phyloP scores from a whole-genome alignment of 805 yeast species.

The Lachancea mirantina region DNA sequence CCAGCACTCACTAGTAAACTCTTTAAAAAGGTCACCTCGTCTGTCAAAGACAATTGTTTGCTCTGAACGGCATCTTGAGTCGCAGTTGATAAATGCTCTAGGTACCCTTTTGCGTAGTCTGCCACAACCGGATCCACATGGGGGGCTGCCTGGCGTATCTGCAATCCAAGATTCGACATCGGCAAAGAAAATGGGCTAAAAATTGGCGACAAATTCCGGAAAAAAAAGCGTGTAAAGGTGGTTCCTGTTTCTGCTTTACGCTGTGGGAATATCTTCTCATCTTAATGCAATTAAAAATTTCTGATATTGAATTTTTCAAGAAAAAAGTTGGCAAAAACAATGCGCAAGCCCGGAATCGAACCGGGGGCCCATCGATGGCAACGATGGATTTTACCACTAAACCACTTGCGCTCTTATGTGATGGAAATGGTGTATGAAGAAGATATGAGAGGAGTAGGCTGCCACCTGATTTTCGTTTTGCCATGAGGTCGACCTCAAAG shows the following conservation, averaged over 20 bases:
- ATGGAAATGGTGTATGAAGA: no score
- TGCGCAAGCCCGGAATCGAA: constrained; percentile 30
- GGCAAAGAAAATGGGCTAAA: constrained; percentile 50
- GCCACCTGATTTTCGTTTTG: no score
- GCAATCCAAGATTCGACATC: constrained; percentile 40
- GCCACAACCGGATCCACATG: constrained; percentile 77
- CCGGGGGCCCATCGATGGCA: constrained; percentile 31
- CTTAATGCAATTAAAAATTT: constrained; percentile 2
- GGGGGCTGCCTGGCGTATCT: constrained; percentile 81
- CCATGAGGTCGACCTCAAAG: no score
- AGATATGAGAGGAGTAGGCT: no score
- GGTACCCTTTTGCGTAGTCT: constrained; percentile 88
- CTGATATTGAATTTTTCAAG: not conserved
- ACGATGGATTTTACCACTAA: constrained; percentile 29
- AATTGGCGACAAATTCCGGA: constrained; percentile 40
- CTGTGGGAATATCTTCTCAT: not conserved
- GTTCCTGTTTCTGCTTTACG: no score
- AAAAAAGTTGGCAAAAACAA: constrained; percentile 6
- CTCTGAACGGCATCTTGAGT: constrained; percentile 81
- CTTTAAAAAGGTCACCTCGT: constrained; percentile 63
- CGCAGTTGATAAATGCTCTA: constrained; percentile 67
- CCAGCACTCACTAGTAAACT: constrained; percentile 75
- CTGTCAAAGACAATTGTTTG: constrained; percentile 56
- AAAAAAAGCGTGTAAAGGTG: no score
- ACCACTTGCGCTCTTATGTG: constrained; percentile 22